These are phyloP conservation scores for Thielaviopsis cerberus DNA, from an alignment of 2,329 filamentous ascomycete species.

Conservation along the genomic window DNA sequence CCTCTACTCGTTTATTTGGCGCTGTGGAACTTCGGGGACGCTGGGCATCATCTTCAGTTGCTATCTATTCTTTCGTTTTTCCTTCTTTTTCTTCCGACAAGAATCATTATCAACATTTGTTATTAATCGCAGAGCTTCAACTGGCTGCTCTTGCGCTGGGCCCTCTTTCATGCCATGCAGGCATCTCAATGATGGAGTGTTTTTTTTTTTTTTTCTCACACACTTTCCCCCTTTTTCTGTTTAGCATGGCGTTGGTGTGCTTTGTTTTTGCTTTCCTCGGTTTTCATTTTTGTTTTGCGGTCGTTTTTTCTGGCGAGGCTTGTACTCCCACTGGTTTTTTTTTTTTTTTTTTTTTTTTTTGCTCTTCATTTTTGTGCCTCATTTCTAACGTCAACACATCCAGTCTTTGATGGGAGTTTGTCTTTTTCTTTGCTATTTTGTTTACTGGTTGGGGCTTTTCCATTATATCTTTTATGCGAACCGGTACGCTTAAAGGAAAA, in stretches of 20 bases:
- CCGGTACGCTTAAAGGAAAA: not conserved
- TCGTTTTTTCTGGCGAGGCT: not conserved
- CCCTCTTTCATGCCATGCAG: not conserved
- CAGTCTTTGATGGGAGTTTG: not conserved
- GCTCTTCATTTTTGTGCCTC: not conserved
- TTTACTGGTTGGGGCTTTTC: not conserved
- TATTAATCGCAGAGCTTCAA: not conserved
- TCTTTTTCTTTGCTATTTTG: not conserved
- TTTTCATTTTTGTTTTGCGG: conserved; percentile 3
- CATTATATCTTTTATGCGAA: not conserved
- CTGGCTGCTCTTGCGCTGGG: not conserved
- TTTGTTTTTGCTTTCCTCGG: not conserved
- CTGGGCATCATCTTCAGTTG: not conserved
- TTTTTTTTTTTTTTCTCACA: not conserved
- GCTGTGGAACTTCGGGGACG: not conserved
- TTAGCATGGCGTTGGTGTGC: conserved; percentile 10
- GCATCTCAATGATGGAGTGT: not conserved
- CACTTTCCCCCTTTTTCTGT: not conserved
- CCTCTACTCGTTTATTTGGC: not conserved
- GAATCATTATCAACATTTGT: conserved; percentile 3
- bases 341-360: not conserved
- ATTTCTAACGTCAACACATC: not conserved
- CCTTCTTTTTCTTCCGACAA: not conserved
- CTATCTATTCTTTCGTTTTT: not conserved
- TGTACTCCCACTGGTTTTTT: not conserved